phyloP scores from a whole-genome alignment of 441 rosid genomes.

The Biscutella laevigata region DNA sequence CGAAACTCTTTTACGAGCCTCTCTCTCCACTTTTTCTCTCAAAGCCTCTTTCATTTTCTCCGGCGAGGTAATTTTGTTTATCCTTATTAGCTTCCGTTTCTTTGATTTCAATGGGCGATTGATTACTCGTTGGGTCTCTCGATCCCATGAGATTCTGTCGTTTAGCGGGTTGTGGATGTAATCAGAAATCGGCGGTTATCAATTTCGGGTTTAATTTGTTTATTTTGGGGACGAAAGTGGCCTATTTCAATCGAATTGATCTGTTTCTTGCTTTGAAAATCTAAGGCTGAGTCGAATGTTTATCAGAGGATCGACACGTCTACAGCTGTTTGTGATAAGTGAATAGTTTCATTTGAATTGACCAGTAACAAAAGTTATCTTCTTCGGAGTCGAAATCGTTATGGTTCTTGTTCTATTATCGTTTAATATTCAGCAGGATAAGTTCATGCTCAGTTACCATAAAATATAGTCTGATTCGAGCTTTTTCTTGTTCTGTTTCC shows the following conservation, averaged over 20 bases:
- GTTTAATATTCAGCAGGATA: not conserved
- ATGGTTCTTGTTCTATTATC: too few species aligned
- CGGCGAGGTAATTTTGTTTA: constrained; percentile 14
- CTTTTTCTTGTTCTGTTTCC: not conserved
- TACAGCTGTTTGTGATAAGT: constrained; percentile 17
- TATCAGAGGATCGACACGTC: not conserved
- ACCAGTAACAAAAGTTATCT: not conserved
- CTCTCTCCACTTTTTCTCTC: constrained; percentile 11
- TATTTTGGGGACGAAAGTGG: not conserved
- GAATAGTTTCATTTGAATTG: constrained; percentile 16
- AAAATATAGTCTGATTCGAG: not conserved
- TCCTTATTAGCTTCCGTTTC: not conserved
- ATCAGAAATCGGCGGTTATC: constrained; percentile 7
- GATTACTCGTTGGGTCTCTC: not conserved
- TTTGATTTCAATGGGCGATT: not conserved
- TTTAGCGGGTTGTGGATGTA: constrained; percentile 11
- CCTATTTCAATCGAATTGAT: constrained; percentile 10
- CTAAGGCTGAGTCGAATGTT: not conserved
- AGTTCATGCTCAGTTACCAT: not conserved
- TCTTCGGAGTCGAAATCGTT: not conserved
- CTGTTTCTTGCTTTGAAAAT: constrained; percentile 9
- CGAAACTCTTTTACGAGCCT: constrained; percentile 24
- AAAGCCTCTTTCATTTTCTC: constrained; percentile 10
- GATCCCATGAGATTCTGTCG: constrained; percentile 15
- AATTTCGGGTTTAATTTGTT: not conserved